phyloP scores from a whole-genome alignment of 768 basidiomycete genomes.

The Boletus tomentosulus region DNA sequence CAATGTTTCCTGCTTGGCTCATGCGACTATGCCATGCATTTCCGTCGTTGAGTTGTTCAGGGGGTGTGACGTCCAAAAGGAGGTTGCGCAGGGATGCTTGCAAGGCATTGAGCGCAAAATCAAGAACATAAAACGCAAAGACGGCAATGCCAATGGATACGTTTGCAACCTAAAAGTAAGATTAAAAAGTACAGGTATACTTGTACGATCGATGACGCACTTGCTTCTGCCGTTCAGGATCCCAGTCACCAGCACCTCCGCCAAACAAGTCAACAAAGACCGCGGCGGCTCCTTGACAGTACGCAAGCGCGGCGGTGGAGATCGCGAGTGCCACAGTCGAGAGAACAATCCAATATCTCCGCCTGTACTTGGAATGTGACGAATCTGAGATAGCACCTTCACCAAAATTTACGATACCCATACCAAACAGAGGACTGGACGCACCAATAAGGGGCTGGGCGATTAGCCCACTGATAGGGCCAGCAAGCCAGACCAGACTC shows the following conservation, averaged over 20 bases:
- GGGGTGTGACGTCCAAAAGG: constrained; percentile 86
- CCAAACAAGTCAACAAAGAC: constrained; percentile 75
- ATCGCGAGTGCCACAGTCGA: constrained; percentile 78
- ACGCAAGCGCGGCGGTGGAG: constrained; percentile 78
- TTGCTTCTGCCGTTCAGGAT: constrained; percentile 61
- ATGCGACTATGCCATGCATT: constrained; percentile 99
- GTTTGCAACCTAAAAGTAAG: constrained; percentile 49
- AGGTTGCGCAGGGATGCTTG: constrained; percentile 92
- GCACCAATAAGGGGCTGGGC: constrained; percentile 98
- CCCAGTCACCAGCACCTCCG: constrained; percentile 82
- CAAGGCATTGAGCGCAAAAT: constrained; percentile 95
- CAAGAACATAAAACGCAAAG: constrained; percentile 86
- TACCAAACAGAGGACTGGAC: background rate
- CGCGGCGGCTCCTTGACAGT: constrained; percentile 67
- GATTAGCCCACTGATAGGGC: constrained; percentile 91
- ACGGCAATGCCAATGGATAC: constrained; percentile 84
- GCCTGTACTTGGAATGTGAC: constrained; percentile 83
- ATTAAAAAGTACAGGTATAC: background rate
- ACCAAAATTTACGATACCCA: constrained; percentile 1
- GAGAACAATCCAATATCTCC: constrained; percentile 90
- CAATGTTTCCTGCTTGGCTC: constrained; percentile 94
- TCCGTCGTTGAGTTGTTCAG: constrained; percentile 84
- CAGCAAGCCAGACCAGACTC: constrained; percentile 91
- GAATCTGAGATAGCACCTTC: constrained; percentile 93
- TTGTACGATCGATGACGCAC: constrained; percentile 36